Evolutionary conservation across 2,329 filamentous ascomycete genomes (phyloP).

Genomic region (Ophiostoma tasmaniense): DNA sequence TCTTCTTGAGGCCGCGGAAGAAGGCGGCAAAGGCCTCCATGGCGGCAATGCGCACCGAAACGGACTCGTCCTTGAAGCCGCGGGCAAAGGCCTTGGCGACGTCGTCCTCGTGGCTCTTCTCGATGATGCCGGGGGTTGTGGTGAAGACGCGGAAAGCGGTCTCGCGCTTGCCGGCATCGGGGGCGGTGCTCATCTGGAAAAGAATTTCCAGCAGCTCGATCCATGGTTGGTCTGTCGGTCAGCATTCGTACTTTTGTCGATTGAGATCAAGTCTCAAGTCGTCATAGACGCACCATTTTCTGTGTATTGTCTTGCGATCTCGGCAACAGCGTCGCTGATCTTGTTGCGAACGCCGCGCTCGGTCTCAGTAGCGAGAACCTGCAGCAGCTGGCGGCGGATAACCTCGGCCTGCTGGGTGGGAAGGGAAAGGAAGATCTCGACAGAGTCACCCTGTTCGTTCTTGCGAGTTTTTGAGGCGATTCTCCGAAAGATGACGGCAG

Average conservation of each 20-base stretch:
- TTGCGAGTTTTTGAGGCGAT: slow-evolving; percentile 87
- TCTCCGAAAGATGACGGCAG: slow-evolving; percentile 86
- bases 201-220: slow-evolving; percentile 77
- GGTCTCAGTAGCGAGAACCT: slow-evolving; percentile 64
- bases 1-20: slow-evolving; percentile 85
- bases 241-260: neutral
- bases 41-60: slow-evolving; percentile 77
- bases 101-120: slow-evolving; percentile 88
- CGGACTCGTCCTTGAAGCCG: slow-evolving; percentile 83
- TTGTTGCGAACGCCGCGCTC: slow-evolving; percentile 78
- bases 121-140: slow-evolving; percentile 89
- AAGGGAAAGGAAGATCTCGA: slow-evolving; percentile 80
- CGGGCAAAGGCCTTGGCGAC: slow-evolving; percentile 81
- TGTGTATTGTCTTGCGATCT: slow-evolving; percentile 88
- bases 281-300: slow-evolving; percentile 62
- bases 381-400: slow-evolving; percentile 76
- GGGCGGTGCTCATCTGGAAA: slow-evolving; percentile 83
- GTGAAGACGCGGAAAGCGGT: slow-evolving; percentile 92
- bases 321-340: slow-evolving; percentile 93
- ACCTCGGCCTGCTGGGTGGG: slow-evolving; percentile 62
- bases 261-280: neutral
- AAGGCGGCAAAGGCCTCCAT: slow-evolving; percentile 97
- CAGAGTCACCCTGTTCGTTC: slow-evolving; percentile 57
- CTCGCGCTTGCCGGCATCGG: slow-evolving; percentile 76
- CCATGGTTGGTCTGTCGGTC: slow-evolving; percentile 65